Conservation (phyloP, 1,139 yeast genomes). For the Meyerozyma athensensis region DNA sequence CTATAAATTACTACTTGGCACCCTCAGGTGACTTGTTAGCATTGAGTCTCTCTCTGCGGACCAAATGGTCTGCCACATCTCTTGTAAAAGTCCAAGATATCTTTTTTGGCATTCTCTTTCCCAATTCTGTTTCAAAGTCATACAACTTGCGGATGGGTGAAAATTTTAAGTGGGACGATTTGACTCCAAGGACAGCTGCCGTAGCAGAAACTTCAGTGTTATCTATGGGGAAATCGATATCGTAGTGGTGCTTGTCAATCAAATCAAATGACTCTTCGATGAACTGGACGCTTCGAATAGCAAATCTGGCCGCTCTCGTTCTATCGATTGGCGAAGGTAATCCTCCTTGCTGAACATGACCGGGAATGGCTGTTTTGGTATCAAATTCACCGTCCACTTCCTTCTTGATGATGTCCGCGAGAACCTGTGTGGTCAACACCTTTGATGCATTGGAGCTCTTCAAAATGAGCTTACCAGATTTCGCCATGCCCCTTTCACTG, state of each 20-base stretch:
- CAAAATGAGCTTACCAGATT: constrained; percentile 77
- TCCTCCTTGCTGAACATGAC: constrained; percentile 98
- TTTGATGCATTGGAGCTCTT: constrained; percentile 83
- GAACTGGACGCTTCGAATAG: constrained; percentile 82
- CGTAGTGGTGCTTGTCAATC: constrained; percentile 21
- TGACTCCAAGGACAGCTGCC: constrained; percentile 84
- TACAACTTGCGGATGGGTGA: constrained; percentile 70
- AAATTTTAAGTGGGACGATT: constrained; percentile 71
- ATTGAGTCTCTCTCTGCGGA: constrained; percentile 50
- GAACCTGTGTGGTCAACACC: constrained; percentile 73
- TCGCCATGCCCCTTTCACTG: constrained; percentile 55
- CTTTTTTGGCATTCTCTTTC: constrained; percentile 80
- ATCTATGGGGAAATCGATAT: constrained; percentile 30
- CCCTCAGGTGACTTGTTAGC: background rate
- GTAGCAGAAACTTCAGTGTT: constrained; percentile 42
- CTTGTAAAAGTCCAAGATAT: constrained; percentile 79
- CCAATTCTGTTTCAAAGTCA: constrained; percentile 79
- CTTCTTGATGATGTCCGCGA: constrained; percentile 77
- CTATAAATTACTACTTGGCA: too few relatives aligned
- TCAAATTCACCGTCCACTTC: constrained; percentile 77
- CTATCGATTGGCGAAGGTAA: constrained; percentile 94
- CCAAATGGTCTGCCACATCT: constrained; percentile 78
- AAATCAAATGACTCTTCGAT: constrained; percentile 49
- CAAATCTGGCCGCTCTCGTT: constrained; percentile 85
- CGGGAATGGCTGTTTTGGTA: constrained; percentile 94